Conservation (phyloP, 495 filamentous ascomycete genomes). For the Entonaema liquescens region DNA sequence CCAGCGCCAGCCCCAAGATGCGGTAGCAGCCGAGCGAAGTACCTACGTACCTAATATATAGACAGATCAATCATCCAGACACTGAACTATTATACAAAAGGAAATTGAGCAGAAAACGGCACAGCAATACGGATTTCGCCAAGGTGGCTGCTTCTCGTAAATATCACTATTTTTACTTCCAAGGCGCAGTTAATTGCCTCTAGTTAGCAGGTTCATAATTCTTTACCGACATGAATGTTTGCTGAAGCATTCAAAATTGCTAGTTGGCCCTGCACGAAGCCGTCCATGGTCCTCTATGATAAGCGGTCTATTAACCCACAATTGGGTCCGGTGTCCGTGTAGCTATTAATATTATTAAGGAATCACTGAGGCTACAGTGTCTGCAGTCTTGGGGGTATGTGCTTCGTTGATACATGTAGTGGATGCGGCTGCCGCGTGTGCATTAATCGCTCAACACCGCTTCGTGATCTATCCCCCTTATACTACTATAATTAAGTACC, state of each 20-base stretch:
- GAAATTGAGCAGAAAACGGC: constrained; percentile 8
- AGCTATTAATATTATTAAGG: background rate
- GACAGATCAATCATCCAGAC: background rate
- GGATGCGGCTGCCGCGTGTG: background rate
- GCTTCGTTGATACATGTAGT: background rate
- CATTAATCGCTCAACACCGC: background rate
- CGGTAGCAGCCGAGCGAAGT: background rate
- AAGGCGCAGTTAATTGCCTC: background rate
- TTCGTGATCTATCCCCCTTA: background rate
- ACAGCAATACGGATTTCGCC: background rate
- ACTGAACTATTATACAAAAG: background rate
- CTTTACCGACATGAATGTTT: background rate
- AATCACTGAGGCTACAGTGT: background rate
- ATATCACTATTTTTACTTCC: background rate
- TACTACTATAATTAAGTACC: background rate
- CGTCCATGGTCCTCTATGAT: background rate
- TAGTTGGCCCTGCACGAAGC: background rate
- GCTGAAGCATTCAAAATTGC: background rate
- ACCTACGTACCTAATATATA: constrained; percentile 7
- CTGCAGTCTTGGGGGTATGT: background rate
- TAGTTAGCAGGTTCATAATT: background rate
- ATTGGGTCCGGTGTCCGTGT: background rate
- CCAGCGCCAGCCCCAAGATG: background rate
- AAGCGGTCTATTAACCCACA: background rate
- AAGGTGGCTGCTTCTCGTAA: background rate